A percentile compares a stretch with the other conserved stretches of the same genome.
phyloP scores from a whole-genome alignment of 2,329 filamentous ascomycete genomes.

The Teratosphaeria zuluensis region DNA sequence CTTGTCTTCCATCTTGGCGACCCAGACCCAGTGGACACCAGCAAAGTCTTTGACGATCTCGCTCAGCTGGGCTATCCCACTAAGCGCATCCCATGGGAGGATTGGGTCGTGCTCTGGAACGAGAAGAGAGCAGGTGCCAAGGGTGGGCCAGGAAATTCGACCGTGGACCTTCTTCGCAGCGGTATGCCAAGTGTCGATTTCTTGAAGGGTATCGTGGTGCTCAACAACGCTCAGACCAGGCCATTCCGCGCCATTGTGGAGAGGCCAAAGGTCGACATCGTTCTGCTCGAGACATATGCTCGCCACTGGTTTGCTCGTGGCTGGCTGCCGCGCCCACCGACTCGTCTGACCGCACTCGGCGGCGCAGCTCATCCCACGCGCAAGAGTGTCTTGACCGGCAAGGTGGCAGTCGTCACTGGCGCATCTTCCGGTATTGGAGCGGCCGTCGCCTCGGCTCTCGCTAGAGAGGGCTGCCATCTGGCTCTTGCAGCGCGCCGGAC shows the following conservation, averaged over 20 bases:
- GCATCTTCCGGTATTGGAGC: slow-evolving; percentile 73
- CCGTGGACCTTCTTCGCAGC: slow-evolving; percentile 67
- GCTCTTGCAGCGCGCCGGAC: slow-evolving; percentile 62
- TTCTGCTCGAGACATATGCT: slow-evolving; percentile 66
- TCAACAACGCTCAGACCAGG: slow-evolving; percentile 60
- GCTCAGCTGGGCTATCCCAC: slow-evolving; percentile 61
- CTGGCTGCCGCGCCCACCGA: slow-evolving; percentile 59
- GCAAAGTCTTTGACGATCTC: slow-evolving; percentile 55
- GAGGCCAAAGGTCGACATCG: slow-evolving; percentile 58
- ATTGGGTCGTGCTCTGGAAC: slow-evolving; percentile 66
- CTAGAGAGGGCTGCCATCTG: slow-evolving; percentile 60
- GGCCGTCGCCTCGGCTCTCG: slow-evolving; percentile 60
- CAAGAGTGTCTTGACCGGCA: slow-evolving; percentile 54
- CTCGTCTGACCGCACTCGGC: slow-evolving; percentile 37
- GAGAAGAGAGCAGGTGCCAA: slow-evolving; percentile 57
- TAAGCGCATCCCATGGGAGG: slow-evolving; percentile 54
- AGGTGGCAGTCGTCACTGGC: slow-evolving; percentile 67
- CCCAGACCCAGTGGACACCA: slow-evolving; percentile 57
- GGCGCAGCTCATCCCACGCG: slow-evolving; percentile 36
- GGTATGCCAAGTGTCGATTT: slow-evolving; percentile 71
- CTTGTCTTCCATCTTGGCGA: slow-evolving; percentile 66
- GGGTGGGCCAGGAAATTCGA: slow-evolving; percentile 62
- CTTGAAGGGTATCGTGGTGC: slow-evolving; percentile 59
- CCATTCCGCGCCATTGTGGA: slow-evolving; percentile 50
- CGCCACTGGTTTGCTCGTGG: slow-evolving; percentile 73